Base-by-base conservation (phyloP, 768 basidiomycete genomes). In the Mycena amicta region DNA sequence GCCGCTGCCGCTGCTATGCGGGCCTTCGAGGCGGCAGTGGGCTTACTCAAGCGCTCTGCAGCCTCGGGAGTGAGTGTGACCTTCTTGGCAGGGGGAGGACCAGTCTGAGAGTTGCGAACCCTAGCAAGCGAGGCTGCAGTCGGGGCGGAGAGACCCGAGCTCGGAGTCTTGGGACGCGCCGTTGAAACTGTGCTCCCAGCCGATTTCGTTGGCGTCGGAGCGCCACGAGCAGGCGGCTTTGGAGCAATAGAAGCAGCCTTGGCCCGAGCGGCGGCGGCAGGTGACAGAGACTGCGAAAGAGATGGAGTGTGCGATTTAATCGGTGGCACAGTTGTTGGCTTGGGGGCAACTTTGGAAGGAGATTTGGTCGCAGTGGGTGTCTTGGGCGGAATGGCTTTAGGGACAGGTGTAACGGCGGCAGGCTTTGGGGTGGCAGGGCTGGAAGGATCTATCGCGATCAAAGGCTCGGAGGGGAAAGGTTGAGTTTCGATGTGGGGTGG, bases 91-190 rank as follows among this genome's bases (percentile, higher is more conserved):
- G 86, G 80, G 0, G 84, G 79, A 5, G 77, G 72, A 1, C 71
- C 73, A 2, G 77, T 77, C 6, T 75, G 76, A 0, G 81, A 78
- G 66, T 81, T 83, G 50, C 89, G 85, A 30, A 87, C 79, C 50
- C 79, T 82, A 0, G 92, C 92, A 6, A 93, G 82, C 8, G 90
- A 91, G 3, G 91, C 89, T 0, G 90, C 92, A 1, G 92, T 93
- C 0, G 92, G 92, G 5, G 92, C 90, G 66, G 88, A 92, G 22
- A 92, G 70, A 13, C 89, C 86, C 2, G 84, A 76, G 4, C 84
- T 82, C 2, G 87, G 85, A 0, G 86, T 87, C 72, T 87, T 89
- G 31, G 83, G 80, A 55, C 82, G 78, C 18, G 72, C 69, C 28
- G 71, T 67, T 2, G 72, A 66, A 6, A 75, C 62, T 22, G 70